Base-by-base conservation (phyloP, 202 grass and related monocot species). In the Eragrostis tef region DNA sequence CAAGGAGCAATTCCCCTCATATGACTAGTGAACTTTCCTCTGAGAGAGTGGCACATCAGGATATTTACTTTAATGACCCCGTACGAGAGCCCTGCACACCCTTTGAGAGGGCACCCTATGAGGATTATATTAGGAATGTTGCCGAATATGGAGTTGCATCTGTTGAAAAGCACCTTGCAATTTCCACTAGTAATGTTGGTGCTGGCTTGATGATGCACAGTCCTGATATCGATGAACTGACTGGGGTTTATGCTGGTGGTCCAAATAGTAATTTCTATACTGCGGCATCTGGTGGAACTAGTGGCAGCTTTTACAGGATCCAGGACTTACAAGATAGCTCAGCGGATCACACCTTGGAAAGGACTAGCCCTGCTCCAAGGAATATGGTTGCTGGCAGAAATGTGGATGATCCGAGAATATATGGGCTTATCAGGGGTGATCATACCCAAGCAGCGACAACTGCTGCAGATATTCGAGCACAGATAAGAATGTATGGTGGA, bases 401-500 rank as follows among this genome's bases (percentile, higher is more conserved):
- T 16, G 9, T 70, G 12, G 82, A 60, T 9, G 53, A 78, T 69
- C 47, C 24, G 44, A 74, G 36, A 65, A 64, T 20, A 13, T 67
- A 80, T 1, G 75, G 75, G 73, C 12, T 17, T 19, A 27, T 50
- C 12, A 65, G 16, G 45, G 46, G 44, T 50, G 75, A 31, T 17
- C 24, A 67, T 79, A 39, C 7, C 19, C 75, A 53, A 79, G 7
- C 54, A 64, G 20, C 5, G 45, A 27, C 67, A 34, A 50, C 47
- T 56, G 22, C 17, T 6, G 65, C 36, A 31, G 68, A 79, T 80
- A 64, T 80, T 63, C 68, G 59, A 34, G 49, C 75, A 45, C 83
- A 73, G 21, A 71, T 85, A 73, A 86, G 75, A 73, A 66, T 73
- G 67, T 86, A 86, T 0, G 83, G 83, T 46, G 34, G 67, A 14